Evolutionary conservation across 768 basidiomycete genomes (phyloP), one percentile per base, ranked within the genome.

Genomic region (Boletales sp.): DNA sequence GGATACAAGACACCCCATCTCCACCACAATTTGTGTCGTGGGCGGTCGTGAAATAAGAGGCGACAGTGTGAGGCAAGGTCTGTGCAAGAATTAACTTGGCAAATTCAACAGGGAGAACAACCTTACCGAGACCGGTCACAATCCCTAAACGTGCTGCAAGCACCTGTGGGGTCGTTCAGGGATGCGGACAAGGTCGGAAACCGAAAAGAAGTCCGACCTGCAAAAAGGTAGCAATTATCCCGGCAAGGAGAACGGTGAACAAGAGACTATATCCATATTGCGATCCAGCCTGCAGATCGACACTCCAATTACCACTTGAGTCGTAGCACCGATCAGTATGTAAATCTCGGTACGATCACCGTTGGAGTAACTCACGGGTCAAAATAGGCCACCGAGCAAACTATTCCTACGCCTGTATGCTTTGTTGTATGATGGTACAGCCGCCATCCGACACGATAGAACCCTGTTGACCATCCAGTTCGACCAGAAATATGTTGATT

Each of bases 301-400:
- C 91, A 15, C 86, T 82, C 92, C 91, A 93, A 61, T 94, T 94
- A 28, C 91, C 89, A 17, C 85, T 28, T 86, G 47, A 14, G 5
- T 21, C 28, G 35, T 31, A 33, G 31, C 41, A 25, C 38, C 37
- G 34, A 41, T 50, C 35, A 55, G 39, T 11, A 11, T 14, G 25
- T 7, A 28, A 28, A 44, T 14, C 18, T 17, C 47, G 34, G 17
- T 5, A 41, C 30, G 40, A 15, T 46, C n/a, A 46, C 32, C n/a
- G 31, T 25, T 14, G 21, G 14, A 12, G 49, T 8, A 15, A 74
- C 86, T 63, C 58, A 90, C 83, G 89, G 90, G 61, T 91, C 89
- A 61, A 90, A 89, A 67, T 94, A 94, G 1, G 91, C 92, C 9
- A 94, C 90, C 9, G 87, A 80, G 55, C 90, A 91, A 21, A 94